phyloP scores from a whole-genome alignment of 1,284 basidiomycete genomes.

The Rhizoctonia solani region DNA sequence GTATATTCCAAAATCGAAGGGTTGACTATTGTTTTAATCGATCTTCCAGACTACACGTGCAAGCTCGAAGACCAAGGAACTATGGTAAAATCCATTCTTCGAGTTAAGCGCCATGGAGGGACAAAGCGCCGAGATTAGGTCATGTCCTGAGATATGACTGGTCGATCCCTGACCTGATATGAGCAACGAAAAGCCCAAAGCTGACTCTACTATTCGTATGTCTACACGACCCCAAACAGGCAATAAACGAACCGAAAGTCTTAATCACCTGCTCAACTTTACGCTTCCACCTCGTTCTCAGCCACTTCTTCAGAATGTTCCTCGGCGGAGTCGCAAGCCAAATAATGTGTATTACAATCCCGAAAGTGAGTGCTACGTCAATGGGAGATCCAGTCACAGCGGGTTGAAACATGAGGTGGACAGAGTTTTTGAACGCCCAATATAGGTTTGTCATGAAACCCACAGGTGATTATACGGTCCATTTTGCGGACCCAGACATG shows the following conservation, averaged over 20 bases:
- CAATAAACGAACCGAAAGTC: constrained; percentile 30
- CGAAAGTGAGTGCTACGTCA: constrained; percentile 36
- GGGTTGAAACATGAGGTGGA: constrained; percentile 34
- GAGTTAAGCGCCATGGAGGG: no score
- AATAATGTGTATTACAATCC: constrained; percentile 52
- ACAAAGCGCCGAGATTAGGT: constrained; percentile 27
- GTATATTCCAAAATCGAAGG: no score
- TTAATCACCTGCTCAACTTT: constrained; percentile 49
- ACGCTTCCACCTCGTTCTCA: constrained; percentile 53
- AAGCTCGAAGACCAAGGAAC: no score
- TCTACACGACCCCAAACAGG: constrained; percentile 30
- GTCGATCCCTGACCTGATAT: constrained; percentile 16
- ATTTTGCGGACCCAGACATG: constrained; percentile 96
- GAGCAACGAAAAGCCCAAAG: constrained; percentile 29
- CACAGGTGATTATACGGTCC: constrained; percentile 87
- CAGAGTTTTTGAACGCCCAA: constrained; percentile 91
- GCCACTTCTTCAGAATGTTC: constrained; percentile 58
- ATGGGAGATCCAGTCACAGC: constrained; percentile 13
- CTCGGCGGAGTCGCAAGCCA: constrained; percentile 73
- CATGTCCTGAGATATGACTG: constrained; percentile 24
- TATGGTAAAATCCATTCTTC: no score
- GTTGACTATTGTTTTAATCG: no score
- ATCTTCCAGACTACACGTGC: no score
- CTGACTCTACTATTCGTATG: constrained; percentile 27
- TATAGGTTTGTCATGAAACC: constrained; percentile 95